These are phyloP conservation scores for Candolleomyces eurysporus DNA, from an alignment of 768 basidiomycete species.

Conservation along the genomic window DNA sequence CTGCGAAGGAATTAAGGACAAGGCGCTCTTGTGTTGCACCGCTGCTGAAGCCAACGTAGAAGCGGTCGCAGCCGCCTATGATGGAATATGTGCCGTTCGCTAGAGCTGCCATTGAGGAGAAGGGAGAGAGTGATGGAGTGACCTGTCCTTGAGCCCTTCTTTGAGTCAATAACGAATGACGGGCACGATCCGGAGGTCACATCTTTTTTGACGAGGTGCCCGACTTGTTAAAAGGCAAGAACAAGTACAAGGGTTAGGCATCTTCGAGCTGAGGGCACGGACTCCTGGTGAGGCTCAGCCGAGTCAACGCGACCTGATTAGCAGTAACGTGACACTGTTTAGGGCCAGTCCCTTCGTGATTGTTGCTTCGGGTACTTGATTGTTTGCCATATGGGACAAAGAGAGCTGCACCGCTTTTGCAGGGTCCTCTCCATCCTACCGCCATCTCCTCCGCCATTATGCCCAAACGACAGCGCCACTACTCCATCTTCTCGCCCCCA, in stretches of 20 bases:
- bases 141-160: background rate
- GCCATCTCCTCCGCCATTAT: slow-evolving; percentile 22
- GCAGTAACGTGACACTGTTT: background rate
- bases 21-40: background rate
- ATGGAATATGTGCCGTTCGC: slow-evolving; percentile 1
- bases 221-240: too few relatives aligned
- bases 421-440: slow-evolving; percentile 5
- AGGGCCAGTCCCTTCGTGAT: slow-evolving; percentile 4
- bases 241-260: too few relatives aligned
- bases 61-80: background rate
- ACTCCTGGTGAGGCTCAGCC: too few relatives aligned
- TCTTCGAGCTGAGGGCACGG: too few relatives aligned
- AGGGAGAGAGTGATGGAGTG: background rate
- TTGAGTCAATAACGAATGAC: too few relatives aligned
- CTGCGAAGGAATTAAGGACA: background rate
- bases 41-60: background rate
- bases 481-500: slow-evolving; percentile 67
- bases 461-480: slow-evolving; percentile 45
- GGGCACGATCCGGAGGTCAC: too few relatives aligned
- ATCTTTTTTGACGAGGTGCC: too few relatives aligned
- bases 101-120: too few relatives aligned
- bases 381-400: slow-evolving; percentile 4
- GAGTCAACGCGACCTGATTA: too few relatives aligned
- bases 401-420: background rate
- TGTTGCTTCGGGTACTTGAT: slow-evolving; percentile 2